phyloP scores from a whole-genome alignment of 306 rosid species.

The Lathyrus aphaca region DNA sequence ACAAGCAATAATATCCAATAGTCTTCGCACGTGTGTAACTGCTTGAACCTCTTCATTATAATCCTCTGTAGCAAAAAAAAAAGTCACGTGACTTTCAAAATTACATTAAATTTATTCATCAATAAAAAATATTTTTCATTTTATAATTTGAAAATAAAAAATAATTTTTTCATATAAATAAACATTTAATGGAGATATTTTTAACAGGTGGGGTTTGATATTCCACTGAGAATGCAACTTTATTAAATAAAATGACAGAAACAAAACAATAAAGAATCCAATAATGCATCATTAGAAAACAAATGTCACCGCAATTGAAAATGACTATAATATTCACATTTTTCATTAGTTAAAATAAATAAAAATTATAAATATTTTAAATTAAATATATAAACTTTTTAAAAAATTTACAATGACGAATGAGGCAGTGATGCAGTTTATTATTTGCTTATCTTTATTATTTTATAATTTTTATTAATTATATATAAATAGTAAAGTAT shows the following conservation, averaged over 20 bases:
- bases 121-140: no score
- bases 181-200: neutral
- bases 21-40: conserved; percentile 72
- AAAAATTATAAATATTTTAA: neutral
- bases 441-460: no score
- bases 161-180: neutral
- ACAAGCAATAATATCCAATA: conserved; percentile 81
- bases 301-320: conserved; percentile 21
- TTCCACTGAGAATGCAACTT: conserved; percentile 19
- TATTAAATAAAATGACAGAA: conserved; percentile 33
- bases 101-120: no score
- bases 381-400: no score
- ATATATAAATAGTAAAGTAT: no score
- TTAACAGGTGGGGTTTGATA: neutral
- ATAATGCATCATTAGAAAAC: conserved; percentile 14
- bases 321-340: conserved; percentile 25
- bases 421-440: no score
- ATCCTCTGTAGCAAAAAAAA: conserved; percentile 54
- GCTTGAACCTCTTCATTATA: conserved; percentile 60
- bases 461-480: no score
- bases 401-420: no score
- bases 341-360: neutral
- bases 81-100: neutral
- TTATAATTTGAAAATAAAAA: no score
- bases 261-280: conserved; percentile 11